These are phyloP conservation scores for Barnettozyma vustinii DNA, from an alignment of 805 yeast species.

Conservation along the genomic window DNA sequence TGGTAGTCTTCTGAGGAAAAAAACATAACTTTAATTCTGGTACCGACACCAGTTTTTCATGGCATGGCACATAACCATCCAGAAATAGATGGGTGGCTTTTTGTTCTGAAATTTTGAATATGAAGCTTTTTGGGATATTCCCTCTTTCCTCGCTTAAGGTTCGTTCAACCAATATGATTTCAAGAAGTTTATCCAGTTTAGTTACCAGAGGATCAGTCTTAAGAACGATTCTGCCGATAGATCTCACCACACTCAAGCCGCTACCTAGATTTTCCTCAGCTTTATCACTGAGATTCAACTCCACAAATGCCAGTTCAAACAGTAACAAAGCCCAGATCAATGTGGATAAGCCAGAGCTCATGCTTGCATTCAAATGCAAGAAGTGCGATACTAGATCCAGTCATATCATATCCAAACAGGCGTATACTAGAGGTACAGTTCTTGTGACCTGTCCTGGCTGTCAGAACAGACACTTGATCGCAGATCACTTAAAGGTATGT, in stretches of 20 bases:
- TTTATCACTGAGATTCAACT: constrained; percentile 10
- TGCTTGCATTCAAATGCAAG: constrained; percentile 91
- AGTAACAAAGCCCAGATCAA: constrained; percentile 34
- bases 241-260: background rate
- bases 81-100: too few relatives aligned
- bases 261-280: background rate
- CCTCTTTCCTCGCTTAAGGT: background rate
- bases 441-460: constrained; percentile 91
- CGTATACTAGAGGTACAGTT: constrained; percentile 82
- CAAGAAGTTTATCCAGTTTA: background rate
- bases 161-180: background rate
- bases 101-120: too few relatives aligned
- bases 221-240: background rate
- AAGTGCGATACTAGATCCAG: constrained; percentile 78
- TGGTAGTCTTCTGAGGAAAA: too few relatives aligned
- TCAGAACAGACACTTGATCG: constrained; percentile 79
- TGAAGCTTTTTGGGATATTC: background rate
- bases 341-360: constrained; percentile 70
- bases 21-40: too few relatives aligned
- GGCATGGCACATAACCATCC: too few relatives aligned
- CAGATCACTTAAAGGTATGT: constrained; percentile 67
- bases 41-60: background rate
- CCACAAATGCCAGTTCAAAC: constrained; percentile 8
- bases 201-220: background rate
- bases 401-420: constrained; percentile 89